Evolutionary conservation across 2,329 filamentous ascomycete species (phyloP).

Genomic region (Verticillium longisporum): DNA sequence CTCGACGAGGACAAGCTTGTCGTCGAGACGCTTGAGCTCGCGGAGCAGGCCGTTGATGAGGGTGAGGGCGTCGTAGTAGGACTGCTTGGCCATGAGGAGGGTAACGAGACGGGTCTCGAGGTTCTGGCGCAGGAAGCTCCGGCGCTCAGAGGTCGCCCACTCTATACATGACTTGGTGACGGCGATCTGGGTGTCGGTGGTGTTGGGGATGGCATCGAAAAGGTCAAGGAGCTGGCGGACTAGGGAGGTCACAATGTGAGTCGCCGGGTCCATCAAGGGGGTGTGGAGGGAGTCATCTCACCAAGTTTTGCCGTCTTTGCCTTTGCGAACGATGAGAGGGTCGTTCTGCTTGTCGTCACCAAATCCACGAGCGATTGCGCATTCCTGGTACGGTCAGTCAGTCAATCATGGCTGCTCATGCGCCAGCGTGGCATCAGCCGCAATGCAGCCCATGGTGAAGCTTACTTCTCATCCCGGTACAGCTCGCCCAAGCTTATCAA

Average conservation of each 20-base stretch:
- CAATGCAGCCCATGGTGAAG: neutral
- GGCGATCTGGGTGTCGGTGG: constrained; percentile 85
- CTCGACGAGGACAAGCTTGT: constrained; percentile 96
- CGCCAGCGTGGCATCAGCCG: neutral
- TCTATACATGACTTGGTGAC: constrained; percentile 99
- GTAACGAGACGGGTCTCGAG: constrained; percentile 91
- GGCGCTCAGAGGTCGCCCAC: constrained; percentile 91
- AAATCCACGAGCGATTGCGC: constrained; percentile 81
- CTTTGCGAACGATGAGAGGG: constrained; percentile 94
- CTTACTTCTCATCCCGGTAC: constrained; percentile 81
- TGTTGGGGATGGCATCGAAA: constrained; percentile 89
- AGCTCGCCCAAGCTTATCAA: constrained; percentile 85
- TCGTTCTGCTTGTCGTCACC: constrained; percentile 81
- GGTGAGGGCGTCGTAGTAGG: constrained; percentile 93
- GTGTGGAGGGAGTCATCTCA: constrained; percentile 39
- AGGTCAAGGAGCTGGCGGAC: constrained; percentile 96
- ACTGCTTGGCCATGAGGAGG: constrained; percentile 94
- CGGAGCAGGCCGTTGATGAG: constrained; percentile 94
- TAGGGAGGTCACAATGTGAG: constrained; percentile 27
- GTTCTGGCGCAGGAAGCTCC: constrained; percentile 95
- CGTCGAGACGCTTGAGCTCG: constrained; percentile 95
- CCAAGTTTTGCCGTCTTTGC: constrained; percentile 97
- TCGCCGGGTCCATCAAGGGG: neutral
- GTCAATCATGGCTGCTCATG: neutral
- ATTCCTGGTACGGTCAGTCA: constrained; percentile 49